These are phyloP conservation scores for Rhizophagus clarus DNA, from an alignment of 192 early-diverging fungal genomes.

Conservation along the genomic window DNA sequence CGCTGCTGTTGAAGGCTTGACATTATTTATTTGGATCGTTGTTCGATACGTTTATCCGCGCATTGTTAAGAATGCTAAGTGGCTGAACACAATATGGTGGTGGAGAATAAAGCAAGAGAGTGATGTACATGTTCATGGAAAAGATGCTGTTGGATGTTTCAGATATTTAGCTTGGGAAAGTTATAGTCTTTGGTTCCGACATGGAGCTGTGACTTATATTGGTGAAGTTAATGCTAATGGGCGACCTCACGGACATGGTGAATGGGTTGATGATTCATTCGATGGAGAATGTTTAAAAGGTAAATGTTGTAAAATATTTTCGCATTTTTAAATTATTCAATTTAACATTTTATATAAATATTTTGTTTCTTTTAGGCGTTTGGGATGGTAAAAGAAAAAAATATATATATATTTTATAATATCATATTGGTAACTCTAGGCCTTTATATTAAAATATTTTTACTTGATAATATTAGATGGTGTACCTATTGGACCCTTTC, in stretches of 20 bases:
- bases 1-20: conserved; percentile 32
- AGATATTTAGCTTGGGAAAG: conserved; percentile 44
- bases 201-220: conserved; percentile 39
- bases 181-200: conserved; percentile 33
- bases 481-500: conserved; percentile 42
- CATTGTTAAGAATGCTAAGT: conserved; percentile 37
- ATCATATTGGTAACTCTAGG: no score
- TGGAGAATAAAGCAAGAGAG: conserved; percentile 36
- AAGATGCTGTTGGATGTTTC: conserved; percentile 37
- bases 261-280: conserved; percentile 46
- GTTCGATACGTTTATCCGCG: conserved; percentile 38
- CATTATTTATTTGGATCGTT: conserved; percentile 33
- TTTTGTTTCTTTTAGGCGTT: conserved; percentile 31
- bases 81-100: conserved; percentile 39
- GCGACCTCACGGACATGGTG: conserved; percentile 42
- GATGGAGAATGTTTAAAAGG: conserved; percentile 45
- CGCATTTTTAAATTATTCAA: not conserved
- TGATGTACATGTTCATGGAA: conserved; percentile 15
- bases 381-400: conserved; percentile 31
- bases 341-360: not conserved
- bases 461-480: conserved; percentile 21
- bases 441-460: not conserved
- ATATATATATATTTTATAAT: no score
- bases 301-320: not conserved
- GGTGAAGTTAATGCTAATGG: conserved; percentile 45